These are phyloP conservation scores for Venustampulla echinocandica DNA, from an alignment of 495 filamentous ascomycete genomes.

Conservation along the genomic window DNA sequence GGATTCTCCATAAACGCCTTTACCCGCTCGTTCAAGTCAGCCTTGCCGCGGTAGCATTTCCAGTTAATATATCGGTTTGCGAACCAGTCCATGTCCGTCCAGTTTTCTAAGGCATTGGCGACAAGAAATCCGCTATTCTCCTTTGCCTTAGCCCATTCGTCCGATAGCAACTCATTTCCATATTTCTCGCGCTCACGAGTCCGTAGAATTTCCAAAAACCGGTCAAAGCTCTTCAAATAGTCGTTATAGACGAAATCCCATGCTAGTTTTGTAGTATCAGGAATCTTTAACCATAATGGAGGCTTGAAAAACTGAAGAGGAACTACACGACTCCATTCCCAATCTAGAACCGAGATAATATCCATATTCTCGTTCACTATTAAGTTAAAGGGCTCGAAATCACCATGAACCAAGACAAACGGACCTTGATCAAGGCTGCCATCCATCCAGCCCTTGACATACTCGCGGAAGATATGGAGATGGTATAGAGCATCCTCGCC, in stretches of 20 bases:
- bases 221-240: conserved; percentile 4
- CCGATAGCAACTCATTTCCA: conserved; percentile 14
- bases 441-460: conserved; percentile 14
- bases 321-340: conserved; percentile 25
- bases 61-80: conserved; percentile 11
- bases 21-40: conserved; percentile 4
- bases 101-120: conserved; percentile 19
- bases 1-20: conserved; percentile 8
- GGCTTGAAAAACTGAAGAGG: conserved; percentile 21
- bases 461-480: neutral
- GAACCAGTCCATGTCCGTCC: conserved; percentile 22
- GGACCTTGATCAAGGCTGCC: conserved; percentile 17
- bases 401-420: conserved; percentile 23
- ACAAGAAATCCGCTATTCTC: conserved; percentile 18
- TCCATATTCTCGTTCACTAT: conserved; percentile 20
- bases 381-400: conserved; percentile 21
- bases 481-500: conserved; percentile 5
- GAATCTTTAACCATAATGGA: conserved; percentile 17
- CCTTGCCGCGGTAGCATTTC: conserved; percentile 2
- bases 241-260: neutral
- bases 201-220: conserved; percentile 11
- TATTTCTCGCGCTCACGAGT: conserved; percentile 14
- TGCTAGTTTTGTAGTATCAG: neutral
- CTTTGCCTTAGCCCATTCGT: conserved; percentile 17
- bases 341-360: conserved; percentile 22